These are phyloP conservation scores for Platanthera zijinensis DNA, from an alignment of 106 monocot genomes.

Conservation along the genomic window DNA sequence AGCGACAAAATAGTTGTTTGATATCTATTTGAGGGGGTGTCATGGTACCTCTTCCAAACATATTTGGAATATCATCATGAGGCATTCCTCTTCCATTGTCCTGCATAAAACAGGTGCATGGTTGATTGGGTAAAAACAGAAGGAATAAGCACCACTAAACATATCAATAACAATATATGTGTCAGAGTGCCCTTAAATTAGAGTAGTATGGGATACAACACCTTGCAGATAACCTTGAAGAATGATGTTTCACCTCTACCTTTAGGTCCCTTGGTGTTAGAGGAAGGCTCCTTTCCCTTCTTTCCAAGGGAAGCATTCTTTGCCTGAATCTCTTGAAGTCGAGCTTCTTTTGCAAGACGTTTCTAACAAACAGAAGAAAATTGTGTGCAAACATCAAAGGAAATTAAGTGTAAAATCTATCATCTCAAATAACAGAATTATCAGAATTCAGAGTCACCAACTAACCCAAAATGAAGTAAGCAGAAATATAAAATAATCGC, in stretches of 20 bases:
- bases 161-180: slow-evolving; percentile 2
- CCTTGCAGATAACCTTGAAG: slow-evolving; percentile 90
- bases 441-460: background rate
- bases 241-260: slow-evolving; percentile 83
- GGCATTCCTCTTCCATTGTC: slow-evolving; percentile 99
- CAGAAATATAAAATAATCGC: background rate
- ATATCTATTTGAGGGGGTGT: background rate
- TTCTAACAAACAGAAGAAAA: slow-evolving; percentile 37
- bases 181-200: background rate
- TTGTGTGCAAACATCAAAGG: background rate
- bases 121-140: background rate
- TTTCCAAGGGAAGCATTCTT: slow-evolving; percentile 70
- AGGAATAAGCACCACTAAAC: background rate
- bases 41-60: slow-evolving; percentile 89
- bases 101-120: slow-evolving; percentile 26
- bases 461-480: background rate
- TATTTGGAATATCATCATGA: slow-evolving; percentile 98
- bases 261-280: slow-evolving; percentile 40
- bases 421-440: background rate
- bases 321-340: slow-evolving; percentile 70
- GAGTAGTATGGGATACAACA: slow-evolving; percentile 13
- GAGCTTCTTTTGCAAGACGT: slow-evolving; percentile 83
- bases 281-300: slow-evolving; percentile 58
- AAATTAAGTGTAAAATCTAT: background rate
- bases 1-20: background rate